Percentiles rank a stretch among this genome's conserved stretches.
Conservation (phyloP, 805 yeast species). For the Candida rishiriensis region DNA sequence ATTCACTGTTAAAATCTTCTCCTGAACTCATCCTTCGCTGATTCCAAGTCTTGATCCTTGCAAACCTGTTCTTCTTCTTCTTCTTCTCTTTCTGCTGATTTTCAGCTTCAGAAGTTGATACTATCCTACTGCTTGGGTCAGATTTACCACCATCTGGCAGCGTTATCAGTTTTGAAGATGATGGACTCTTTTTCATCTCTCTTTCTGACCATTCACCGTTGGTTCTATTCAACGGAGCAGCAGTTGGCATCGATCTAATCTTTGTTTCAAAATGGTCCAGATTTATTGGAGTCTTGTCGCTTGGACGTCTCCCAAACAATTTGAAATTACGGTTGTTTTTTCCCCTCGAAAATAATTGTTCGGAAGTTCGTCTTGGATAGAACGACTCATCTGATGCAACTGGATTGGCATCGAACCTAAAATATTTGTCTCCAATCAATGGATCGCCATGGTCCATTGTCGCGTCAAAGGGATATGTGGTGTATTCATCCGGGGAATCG, state of each 20-base stretch:
- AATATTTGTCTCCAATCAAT: too few species aligned
- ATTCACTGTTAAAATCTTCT: neutral
- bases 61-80: neutral
- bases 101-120: too few species aligned
- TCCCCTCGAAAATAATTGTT: neutral
- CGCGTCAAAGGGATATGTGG: too few species aligned
- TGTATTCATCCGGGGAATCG: too few species aligned
- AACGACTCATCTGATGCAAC: neutral
- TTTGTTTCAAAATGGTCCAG: constrained; percentile 10
- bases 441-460: too few species aligned
- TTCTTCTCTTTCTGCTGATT: too few species aligned
- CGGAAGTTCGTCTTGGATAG: neutral
- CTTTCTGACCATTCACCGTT: constrained; percentile 18
- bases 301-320: neutral
- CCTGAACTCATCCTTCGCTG: neutral
- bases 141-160: neutral
- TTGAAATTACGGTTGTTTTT: neutral
- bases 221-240: constrained; percentile 16
- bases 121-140: neutral
- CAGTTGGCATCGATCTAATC: constrained; percentile 22
- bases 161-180: neutral
- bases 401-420: neutral
- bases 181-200: neutral
- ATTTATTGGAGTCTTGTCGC: constrained; percentile 1
- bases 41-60: neutral